A percentile compares a stretch with the other conserved stretches of the same genome.
Evolutionary conservation across 331 rosid genomes (phyloP).

Genomic region (Malus hybrid): DNA sequence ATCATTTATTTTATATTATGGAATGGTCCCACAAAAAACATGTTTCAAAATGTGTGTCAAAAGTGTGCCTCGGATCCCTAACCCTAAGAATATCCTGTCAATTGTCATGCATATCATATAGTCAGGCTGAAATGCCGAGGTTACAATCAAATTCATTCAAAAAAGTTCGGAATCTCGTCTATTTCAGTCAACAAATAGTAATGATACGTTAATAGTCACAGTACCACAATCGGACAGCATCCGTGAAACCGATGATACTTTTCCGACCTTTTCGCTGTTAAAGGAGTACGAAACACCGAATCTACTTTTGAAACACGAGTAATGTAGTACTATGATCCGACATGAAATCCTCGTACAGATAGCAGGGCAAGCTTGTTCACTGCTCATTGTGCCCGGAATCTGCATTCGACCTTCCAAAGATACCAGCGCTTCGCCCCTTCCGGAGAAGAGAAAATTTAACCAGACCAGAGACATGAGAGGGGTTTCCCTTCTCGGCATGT

Average conservation of each 20-base stretch:
- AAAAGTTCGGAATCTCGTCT: neutral
- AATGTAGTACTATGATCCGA: neutral
- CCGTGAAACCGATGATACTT: neutral
- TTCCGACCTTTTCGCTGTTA: neutral
- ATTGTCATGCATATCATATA: too few relatives aligned
- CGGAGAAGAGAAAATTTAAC: neutral
- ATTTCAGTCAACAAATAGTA: neutral
- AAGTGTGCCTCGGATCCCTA: too few relatives aligned
- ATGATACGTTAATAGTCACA: neutral
- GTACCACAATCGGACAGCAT: neutral
- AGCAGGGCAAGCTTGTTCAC: too few relatives aligned
- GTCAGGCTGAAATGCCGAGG: neutral
- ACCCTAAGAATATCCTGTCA: too few relatives aligned
- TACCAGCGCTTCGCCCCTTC: neutral
- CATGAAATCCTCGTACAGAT: neutral
- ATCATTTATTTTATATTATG: too few relatives aligned
- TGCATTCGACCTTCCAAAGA: neutral
- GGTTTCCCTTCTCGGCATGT: slow-evolving; percentile 57
- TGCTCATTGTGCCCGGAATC: too few relatives aligned
- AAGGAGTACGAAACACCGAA: neutral
- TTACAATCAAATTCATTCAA: neutral
- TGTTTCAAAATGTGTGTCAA: too few relatives aligned
- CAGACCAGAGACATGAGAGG: slow-evolving; percentile 55
- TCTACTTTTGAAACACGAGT: neutral
- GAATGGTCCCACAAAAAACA: too few relatives aligned